These are phyloP conservation scores for Triticum monococcum DNA, from an alignment of 176 grass and related monocot species.

Conservation along the genomic window DNA sequence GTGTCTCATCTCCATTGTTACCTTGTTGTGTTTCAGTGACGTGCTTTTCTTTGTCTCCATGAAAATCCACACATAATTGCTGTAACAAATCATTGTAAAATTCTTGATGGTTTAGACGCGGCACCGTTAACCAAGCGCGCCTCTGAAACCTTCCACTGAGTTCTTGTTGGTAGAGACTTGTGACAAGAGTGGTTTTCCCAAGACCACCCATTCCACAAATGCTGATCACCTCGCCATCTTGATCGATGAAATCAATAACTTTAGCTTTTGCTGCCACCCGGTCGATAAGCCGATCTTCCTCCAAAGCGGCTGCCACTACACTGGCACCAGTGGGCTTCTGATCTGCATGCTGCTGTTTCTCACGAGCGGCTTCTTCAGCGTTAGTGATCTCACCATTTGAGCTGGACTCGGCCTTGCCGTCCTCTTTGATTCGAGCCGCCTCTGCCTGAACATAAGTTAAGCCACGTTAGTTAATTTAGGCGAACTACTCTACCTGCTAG, in stretches of 20 bases:
- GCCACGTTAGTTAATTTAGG: not conserved
- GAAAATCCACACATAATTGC: not conserved
- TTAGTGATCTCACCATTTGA: not conserved
- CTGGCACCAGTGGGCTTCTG: not conserved
- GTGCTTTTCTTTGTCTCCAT: not conserved
- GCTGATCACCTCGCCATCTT: not conserved
- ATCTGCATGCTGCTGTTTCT: not conserved
- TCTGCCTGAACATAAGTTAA: not conserved
- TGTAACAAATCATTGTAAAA: not conserved
- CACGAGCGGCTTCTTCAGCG: not conserved
- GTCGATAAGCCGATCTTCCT: not conserved
- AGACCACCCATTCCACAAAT: slow-evolving; percentile 2
- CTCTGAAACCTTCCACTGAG: not conserved
- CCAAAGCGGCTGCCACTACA: not conserved
- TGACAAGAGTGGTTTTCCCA: not conserved
- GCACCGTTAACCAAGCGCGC: not conserved
- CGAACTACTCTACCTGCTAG: not conserved
- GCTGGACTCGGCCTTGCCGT: not conserved
- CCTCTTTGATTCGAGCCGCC: not conserved
- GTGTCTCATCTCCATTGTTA: not conserved
- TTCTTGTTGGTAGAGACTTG: not conserved
- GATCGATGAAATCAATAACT: not conserved
- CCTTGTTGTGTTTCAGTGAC: not conserved
- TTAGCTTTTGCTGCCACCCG: not conserved
- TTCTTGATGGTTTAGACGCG: not conserved